A percentile compares a stretch with the other conserved stretches of the same genome.
phyloP scores from a whole-genome alignment of 1,284 basidiomycete genomes.

The Microbotryomycetes sp. region DNA sequence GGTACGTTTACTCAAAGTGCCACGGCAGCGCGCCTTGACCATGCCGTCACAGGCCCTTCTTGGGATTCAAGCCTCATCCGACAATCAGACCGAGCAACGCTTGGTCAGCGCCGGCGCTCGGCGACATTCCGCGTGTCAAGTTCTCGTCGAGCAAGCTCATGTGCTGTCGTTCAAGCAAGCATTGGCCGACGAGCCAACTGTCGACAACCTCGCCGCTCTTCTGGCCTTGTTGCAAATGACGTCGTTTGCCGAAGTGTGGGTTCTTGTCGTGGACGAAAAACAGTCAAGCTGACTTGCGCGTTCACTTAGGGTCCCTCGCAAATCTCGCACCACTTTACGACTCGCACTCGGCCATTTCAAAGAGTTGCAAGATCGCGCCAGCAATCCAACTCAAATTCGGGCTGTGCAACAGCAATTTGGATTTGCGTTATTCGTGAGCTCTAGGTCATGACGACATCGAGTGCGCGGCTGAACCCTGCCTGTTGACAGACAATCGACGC shows the following conservation, averaged over 20 bases:
- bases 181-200: not conserved
- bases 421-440: not conserved
- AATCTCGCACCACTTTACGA: not conserved
- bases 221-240: slow-evolving; percentile 2
- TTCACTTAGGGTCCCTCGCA: not conserved
- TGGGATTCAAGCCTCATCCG: not conserved
- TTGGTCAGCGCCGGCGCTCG: slow-evolving; percentile 4
- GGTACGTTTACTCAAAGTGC: not conserved
- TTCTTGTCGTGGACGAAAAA: no score
- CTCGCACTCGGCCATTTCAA: not conserved
- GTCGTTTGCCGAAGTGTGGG: not conserved
- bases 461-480: no score
- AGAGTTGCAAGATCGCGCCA: not conserved
- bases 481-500: not conserved
- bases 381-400: not conserved
- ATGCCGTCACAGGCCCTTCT: slow-evolving; percentile 1
- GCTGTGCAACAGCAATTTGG: not conserved
- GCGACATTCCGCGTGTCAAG: not conserved
- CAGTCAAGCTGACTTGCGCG: not conserved
- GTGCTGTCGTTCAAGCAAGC: not conserved
- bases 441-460: no score
- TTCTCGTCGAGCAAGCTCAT: slow-evolving; percentile 1
- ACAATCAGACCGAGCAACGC: not conserved
- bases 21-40: no score
- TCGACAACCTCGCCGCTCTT: slow-evolving; percentile 1